Evolutionary conservation across 305 asterid species (phyloP).

Genomic region (Ajuga reptans): DNA sequence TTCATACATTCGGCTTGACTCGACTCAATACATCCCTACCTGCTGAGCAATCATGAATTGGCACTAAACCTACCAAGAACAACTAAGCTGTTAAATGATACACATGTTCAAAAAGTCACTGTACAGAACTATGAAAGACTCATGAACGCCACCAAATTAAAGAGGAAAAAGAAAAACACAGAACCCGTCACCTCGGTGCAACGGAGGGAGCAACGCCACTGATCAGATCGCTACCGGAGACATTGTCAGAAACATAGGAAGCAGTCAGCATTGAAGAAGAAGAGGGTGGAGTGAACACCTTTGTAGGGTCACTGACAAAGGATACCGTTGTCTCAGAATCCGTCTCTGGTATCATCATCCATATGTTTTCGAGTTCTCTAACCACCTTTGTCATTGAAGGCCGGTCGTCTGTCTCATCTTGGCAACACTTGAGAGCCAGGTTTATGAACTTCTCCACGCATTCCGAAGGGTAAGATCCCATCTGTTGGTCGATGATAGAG

Average conservation of each 20-base stretch:
- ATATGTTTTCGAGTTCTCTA: constrained; percentile 65
- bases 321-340: constrained; percentile 36
- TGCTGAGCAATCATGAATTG: too few species aligned
- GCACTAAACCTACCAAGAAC: too few species aligned
- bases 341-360: constrained; percentile 66
- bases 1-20: too few species aligned
- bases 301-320: constrained; percentile 28
- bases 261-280: constrained; percentile 38
- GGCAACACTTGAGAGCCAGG: constrained; percentile 75
- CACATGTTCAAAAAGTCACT: too few species aligned
- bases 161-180: neutral
- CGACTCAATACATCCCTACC: too few species aligned
- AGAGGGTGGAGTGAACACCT: constrained; percentile 22
- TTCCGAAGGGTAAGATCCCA: constrained; percentile 86
- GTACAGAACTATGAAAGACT: too few species aligned
- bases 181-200: constrained; percentile 46
- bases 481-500: constrained; percentile 57
- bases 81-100: too few species aligned
- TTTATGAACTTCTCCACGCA: constrained; percentile 61
- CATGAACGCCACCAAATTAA: too few species aligned
- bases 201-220: constrained; percentile 59
- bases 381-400: constrained; percentile 75
- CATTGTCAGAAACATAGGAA: constrained; percentile 43
- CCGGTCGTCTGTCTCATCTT: constrained; percentile 57
- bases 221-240: constrained; percentile 59